Evolutionary conservation across 2,329 filamentous ascomycete genomes (phyloP), one percentile per base, ranked within the genome.

Genomic region (Sarocladium brachiariae): DNA sequence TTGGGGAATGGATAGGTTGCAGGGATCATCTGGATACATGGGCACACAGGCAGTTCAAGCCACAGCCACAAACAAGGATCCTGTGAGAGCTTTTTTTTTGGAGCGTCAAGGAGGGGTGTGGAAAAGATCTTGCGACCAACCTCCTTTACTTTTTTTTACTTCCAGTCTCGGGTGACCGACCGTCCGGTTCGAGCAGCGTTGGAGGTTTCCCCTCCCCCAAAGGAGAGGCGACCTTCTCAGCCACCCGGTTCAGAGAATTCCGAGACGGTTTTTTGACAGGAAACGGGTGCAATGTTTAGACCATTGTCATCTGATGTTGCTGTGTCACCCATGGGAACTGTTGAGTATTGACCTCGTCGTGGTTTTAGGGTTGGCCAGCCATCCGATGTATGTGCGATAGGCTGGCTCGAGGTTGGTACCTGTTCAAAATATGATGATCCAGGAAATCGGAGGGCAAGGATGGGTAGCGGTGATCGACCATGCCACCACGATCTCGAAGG

Each of bases 111-210:
- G 16, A 23, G 37, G 37, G 37, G 37, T 39, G 37, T 39, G 37
- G n/a, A n/a, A n/a, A 23, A 21, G 16, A 23, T 9, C 16, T 45
- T 16, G 10, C 11, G 11, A n/a, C n/a, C n/a, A n/a, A n/a, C n/a
- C n/a, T n/a, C 25, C 19, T 21, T 30, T 47, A n/a, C n/a, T 13
- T 33, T 21, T 18, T 23, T 23, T 25, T 47, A 3, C 27, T 25
- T 39, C 27, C n/a, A 33, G 43, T n/a, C 25, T 47, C 43, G 43
- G 43, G 27, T 47, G 25, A 33, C 43, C 43, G 25, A 18, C 43
- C 43, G 43, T 47, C 43, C 43, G 43, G 43, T 47, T 47, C 43
- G 43, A 47, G 43, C 43, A 43, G 39, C 21, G 39, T 43, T 25
- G 39, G 39, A 43, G 39, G 23, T 43, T 43, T 27, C n/a, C 7